A percentile compares a stretch with the other conserved stretches of the same genome.
These are phyloP conservation scores for Phlyctochytrium bullatum DNA, from an alignment of 192 early-diverging fungal species.

Conservation along the genomic window DNA sequence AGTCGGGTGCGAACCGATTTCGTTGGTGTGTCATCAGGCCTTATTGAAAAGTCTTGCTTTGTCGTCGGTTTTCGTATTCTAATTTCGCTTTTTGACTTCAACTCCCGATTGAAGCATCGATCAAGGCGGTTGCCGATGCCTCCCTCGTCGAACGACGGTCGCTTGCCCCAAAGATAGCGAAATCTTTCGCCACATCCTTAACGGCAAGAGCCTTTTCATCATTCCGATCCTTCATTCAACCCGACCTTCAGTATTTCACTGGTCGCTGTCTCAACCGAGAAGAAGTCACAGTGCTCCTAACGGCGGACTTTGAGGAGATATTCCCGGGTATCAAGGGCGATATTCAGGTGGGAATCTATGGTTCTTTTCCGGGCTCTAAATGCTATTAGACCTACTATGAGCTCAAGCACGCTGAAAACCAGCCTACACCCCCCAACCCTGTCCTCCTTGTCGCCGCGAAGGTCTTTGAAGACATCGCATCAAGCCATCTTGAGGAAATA, in stretches of 20 bases:
- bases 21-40: conserved; percentile 18
- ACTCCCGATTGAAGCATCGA: neutral
- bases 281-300: neutral
- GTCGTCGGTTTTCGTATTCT: too few species aligned
- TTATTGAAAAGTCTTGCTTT: too few species aligned
- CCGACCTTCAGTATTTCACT: conserved; percentile 5
- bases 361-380: neutral
- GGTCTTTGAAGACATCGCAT: neutral
- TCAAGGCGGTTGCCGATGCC: neutral
- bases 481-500: conserved; percentile 1
- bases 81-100: too few species aligned
- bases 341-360: too few species aligned
- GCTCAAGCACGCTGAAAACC: neutral
- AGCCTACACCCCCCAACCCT: neutral
- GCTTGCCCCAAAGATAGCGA: neutral
- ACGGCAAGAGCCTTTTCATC: neutral
- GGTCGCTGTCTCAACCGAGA: neutral
- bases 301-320: neutral
- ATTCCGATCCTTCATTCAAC: conserved; percentile 14
- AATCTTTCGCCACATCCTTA: conserved; percentile 4
- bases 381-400: neutral
- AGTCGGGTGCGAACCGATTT: conserved; percentile 36
- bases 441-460: neutral
- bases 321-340: neutral
- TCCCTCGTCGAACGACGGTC: neutral